These are phyloP conservation scores for Penicillium sp. DNA, from an alignment of 2,329 filamentous ascomycete genomes.

Conservation along the genomic window DNA sequence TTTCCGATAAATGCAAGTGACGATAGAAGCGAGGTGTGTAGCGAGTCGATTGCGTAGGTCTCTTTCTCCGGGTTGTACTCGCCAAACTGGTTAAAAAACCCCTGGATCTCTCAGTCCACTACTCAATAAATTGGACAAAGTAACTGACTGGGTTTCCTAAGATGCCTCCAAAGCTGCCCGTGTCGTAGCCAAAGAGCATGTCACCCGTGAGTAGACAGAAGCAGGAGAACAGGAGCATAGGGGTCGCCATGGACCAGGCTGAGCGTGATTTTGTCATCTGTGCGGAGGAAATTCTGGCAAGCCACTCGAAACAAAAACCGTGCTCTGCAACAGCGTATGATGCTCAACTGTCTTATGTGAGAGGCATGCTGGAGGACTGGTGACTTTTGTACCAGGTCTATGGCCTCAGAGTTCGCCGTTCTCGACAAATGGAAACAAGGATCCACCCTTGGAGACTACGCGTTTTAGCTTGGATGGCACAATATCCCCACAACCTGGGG, in stretches of 20 bases:
- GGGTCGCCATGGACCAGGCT: slow-evolving; percentile 5
- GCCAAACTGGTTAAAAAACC: slow-evolving; percentile 1
- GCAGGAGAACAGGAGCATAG: slow-evolving; percentile 5
- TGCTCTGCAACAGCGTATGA: not conserved
- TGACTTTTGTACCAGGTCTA: not conserved
- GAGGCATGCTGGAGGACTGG: not conserved
- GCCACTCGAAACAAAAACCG: not conserved
- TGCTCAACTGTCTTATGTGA: not conserved
- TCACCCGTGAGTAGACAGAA: slow-evolving; percentile 1
- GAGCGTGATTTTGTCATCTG: not conserved
- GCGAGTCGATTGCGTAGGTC: not conserved
- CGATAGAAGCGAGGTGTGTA: not conserved
- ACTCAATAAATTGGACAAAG: not conserved
- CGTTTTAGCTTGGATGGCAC: slow-evolving; percentile 2
- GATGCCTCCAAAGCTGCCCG: not conserved
- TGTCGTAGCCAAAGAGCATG: slow-evolving; percentile 7
- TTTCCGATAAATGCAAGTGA: slow-evolving; percentile 5
- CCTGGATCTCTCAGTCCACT: not conserved
- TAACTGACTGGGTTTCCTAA: not conserved
- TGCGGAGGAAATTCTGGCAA: not conserved
- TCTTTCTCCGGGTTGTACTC: not conserved
- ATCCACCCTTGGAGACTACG: not conserved
- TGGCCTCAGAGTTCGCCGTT: not conserved
- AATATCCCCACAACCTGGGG: slow-evolving; percentile 4
- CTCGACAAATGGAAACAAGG: not conserved